Base-by-base conservation (phyloP, 768 basidiomycete species). In the Candolleomyces eurysporus region DNA sequence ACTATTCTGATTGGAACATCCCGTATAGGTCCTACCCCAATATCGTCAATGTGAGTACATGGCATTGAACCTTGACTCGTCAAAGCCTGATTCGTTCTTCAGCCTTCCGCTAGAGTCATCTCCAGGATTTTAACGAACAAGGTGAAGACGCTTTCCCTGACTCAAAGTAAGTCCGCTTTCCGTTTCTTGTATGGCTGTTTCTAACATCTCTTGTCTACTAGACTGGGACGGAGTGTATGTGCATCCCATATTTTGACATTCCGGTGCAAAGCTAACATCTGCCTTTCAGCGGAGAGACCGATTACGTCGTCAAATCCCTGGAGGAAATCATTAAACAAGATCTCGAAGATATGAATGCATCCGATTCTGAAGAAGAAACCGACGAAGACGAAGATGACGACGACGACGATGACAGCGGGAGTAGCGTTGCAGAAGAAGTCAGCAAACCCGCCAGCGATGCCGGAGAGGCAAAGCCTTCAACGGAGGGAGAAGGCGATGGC, bases 121-220 rank as follows among this genome's bases (percentile, higher is more conserved):
- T 46, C 45, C 45, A 46, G 19, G 9, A 46, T 46, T 17, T 17
- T 46, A 9, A 46, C 45, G 7, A 46, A 21, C 45, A 46, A 46
- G 19, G 45, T 46, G 45, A 46, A 46, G 45, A 9, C 45, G 2
- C 45, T 46, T 9, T 46, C 45, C 13, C 16, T 62, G 63, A 69
- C 48, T 69, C 73, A 17, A 73, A 71, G 54, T 63, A 70, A 14
- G 66, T 69, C 0, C 58, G 65, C 17, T 58, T 71, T 6, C 61
- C 72, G 55, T 64, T 66, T 22, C 3, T 54, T 16, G n/a, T 10
- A 54, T 7, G 10, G 14, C 5, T 4, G 49, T 5, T 54, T 17
- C 52, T 54, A 32, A 31, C 5, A 17, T 16, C 17, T 31, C 1
- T 8, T 10, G 2, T 19, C n/a, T 51, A 7, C 19, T 31, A 56